Evolutionary conservation across 176 grass and related monocot genomes (phyloP).

Genomic region (Alloteropsis semialata): DNA sequence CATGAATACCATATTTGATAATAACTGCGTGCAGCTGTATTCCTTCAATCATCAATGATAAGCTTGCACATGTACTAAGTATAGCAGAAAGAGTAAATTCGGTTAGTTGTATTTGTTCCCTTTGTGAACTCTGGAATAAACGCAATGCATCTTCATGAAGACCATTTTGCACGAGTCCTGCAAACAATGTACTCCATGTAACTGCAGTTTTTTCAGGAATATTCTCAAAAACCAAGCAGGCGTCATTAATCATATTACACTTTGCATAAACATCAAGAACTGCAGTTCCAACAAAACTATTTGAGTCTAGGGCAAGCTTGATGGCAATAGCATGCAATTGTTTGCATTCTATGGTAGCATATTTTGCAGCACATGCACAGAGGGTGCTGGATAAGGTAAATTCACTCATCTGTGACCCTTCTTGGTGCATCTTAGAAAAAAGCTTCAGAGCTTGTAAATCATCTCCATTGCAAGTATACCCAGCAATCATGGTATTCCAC

Average conservation of each 20-base stretch:
- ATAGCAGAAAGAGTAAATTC: slow-evolving; percentile 66
- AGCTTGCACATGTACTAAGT: slow-evolving; percentile 57
- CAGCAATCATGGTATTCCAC: slow-evolving; percentile 79
- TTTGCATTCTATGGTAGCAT: slow-evolving; percentile 49
- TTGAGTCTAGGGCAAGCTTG: slow-evolving; percentile 51
- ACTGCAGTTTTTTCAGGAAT: slow-evolving; percentile 66
- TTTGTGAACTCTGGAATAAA: slow-evolving; percentile 39
- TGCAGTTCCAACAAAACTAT: slow-evolving; percentile 63
- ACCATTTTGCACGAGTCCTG: slow-evolving; percentile 65
- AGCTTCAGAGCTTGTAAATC: slow-evolving; percentile 46
- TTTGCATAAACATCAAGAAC: slow-evolving; percentile 67
- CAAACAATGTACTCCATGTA: slow-evolving; percentile 61
- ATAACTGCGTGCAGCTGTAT: slow-evolving; percentile 50
- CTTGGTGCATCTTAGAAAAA: slow-evolving; percentile 59
- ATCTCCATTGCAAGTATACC: slow-evolving; percentile 43
- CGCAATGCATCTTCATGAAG: slow-evolving; percentile 52
- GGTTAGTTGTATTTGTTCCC: slow-evolving; percentile 41
- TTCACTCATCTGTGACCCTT: slow-evolving; percentile 49
- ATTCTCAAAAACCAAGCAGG: slow-evolving; percentile 49
- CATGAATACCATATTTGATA: slow-evolving; percentile 46
- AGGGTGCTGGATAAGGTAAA: slow-evolving; percentile 65
- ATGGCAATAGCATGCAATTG: slow-evolving; percentile 54
- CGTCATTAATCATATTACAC: slow-evolving; percentile 61
- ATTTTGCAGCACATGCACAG: slow-evolving; percentile 55
- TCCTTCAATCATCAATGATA: slow-evolving; percentile 50